Conservation (phyloP, 148 eudicot genomes). For the Heliamphora exappendiculata region DNA sequence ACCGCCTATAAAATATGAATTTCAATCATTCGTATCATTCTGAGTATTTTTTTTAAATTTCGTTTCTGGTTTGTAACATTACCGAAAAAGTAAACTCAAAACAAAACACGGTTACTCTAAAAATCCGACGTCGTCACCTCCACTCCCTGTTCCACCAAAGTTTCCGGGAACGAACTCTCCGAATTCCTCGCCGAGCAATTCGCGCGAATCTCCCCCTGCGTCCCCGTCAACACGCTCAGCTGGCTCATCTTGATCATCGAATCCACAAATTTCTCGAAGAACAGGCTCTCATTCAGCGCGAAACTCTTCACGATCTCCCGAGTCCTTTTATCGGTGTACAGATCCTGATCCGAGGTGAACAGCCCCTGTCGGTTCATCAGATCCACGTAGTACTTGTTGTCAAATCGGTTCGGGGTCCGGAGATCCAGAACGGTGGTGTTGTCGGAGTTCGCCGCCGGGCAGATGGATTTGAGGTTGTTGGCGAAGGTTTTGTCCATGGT, state of each 20-base stretch:
- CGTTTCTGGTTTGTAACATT: too few relatives aligned
- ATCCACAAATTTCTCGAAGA: slow-evolving; percentile 32
- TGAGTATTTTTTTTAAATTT: too few relatives aligned
- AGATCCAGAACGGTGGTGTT: slow-evolving; percentile 25
- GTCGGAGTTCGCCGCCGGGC: slow-evolving; percentile 23
- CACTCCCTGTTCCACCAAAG: slow-evolving; percentile 12
- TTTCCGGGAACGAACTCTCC: slow-evolving; percentile 6
- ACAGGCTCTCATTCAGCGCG: slow-evolving; percentile 29
- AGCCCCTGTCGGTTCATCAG: slow-evolving; percentile 46
- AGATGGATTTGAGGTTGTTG: slow-evolving; percentile 23
- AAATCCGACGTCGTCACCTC: slow-evolving; percentile 3
- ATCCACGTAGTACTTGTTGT: slow-evolving; percentile 43
- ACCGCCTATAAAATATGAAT: too few relatives aligned
- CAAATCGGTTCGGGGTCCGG: slow-evolving; percentile 29
- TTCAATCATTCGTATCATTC: too few relatives aligned
- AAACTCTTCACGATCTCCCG: slow-evolving; percentile 30
- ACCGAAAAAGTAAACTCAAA: too few relatives aligned
- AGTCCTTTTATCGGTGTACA: slow-evolving; percentile 33
- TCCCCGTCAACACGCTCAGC: slow-evolving; percentile 34
- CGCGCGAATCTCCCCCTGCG: slow-evolving; percentile 34
- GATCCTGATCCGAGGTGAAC: slow-evolving; percentile 44
- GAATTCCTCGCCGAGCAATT: slow-evolving; percentile 32
- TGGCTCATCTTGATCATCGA: slow-evolving; percentile 44
- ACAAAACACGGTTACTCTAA: not conserved
- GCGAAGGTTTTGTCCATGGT: slow-evolving; percentile 34